Base-by-base conservation (phyloP, 768 basidiomycete genomes). In the Russula virescens region DNA sequence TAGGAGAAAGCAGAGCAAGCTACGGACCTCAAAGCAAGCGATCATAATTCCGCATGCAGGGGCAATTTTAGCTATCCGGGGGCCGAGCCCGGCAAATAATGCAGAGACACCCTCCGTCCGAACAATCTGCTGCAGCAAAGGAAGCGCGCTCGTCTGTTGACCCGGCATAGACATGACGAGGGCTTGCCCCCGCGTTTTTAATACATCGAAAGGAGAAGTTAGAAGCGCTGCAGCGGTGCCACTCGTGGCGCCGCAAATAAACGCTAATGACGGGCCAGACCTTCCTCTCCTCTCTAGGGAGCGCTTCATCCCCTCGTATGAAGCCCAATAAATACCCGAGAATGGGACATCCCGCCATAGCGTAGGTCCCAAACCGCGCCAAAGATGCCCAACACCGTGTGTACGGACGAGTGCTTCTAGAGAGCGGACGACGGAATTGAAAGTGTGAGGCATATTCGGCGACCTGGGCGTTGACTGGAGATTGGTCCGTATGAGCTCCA, bases 21-120 rank as follows among this genome's bases (percentile, higher is more conserved):
- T 48, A 23, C 75, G 34, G 68, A 86, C 94, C 84, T 98, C 95
- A 71, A 88, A 98, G 73, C 88, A 94, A 60, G 91, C 85, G 72
- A 98, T 97, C 96, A 98, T 98, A 67, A 99, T 88, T 25, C 96
- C 96, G 74, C 97, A 99, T 46, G 96, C 97, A 43, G 97, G 97
- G 13, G 93, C 93, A 65, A 97, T 96, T 75, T 98, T 99, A 47
- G 86, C 93, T 56, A 95, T 85, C 43, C 97, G 86, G 55, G 96
- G 96, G 9, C 86, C 73, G 45, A 93, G 75, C 0, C 97, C 97
- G 38, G 91, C 86, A 71, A 89, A 96, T 53, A 98, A 76, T 2
- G 91, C 89, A 10, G 81, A 73, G 5, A 77, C 65, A 1, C 97
- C 97, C 72, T 99, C 97, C 5, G 82, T 87, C 60, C 79, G 83